Conservation (phyloP, 2,329 filamentous ascomycete genomes). For the Fusarium cyanostomum region DNA sequence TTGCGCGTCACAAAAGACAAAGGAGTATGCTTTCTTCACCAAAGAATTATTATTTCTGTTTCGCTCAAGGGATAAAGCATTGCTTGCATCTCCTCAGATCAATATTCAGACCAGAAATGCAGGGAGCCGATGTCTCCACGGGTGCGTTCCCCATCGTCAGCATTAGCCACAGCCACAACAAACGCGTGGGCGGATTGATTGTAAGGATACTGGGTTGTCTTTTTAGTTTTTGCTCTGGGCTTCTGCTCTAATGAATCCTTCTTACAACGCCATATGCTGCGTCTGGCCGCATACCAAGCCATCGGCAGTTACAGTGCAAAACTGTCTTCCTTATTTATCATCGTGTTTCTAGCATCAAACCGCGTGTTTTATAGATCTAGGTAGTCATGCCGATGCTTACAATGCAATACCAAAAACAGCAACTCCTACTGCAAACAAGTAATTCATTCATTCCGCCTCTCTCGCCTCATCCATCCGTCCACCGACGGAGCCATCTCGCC, state of each 20-base stretch:
- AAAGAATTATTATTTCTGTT: background rate
- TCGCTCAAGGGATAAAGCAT: background rate
- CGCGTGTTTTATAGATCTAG: conserved; percentile 2
- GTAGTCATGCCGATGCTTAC: too few species aligned
- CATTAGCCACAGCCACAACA: conserved; percentile 33
- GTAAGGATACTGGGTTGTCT: background rate
- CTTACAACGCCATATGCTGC: conserved; percentile 13
- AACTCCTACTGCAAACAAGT: background rate
- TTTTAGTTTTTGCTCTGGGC: background rate
- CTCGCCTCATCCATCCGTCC: conserved; percentile 3
- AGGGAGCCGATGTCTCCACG: conserved; percentile 22
- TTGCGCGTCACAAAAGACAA: background rate
- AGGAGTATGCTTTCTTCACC: background rate
- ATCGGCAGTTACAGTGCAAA: background rate
- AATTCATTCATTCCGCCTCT: background rate
- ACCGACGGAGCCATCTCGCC: background rate
- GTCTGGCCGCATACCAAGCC: background rate
- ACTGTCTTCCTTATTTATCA: background rate
- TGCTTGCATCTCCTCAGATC: background rate
- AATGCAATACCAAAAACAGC: conserved; percentile 2
- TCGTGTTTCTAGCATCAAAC: background rate
- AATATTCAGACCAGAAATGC: conserved; percentile 11
- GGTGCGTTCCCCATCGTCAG: conserved; percentile 2
- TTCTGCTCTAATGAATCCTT: background rate
- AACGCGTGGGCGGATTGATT: conserved; percentile 13